These are phyloP conservation scores for Botrytis galanthina DNA, from an alignment of 2,329 filamentous ascomycete genomes.

Conservation along the genomic window DNA sequence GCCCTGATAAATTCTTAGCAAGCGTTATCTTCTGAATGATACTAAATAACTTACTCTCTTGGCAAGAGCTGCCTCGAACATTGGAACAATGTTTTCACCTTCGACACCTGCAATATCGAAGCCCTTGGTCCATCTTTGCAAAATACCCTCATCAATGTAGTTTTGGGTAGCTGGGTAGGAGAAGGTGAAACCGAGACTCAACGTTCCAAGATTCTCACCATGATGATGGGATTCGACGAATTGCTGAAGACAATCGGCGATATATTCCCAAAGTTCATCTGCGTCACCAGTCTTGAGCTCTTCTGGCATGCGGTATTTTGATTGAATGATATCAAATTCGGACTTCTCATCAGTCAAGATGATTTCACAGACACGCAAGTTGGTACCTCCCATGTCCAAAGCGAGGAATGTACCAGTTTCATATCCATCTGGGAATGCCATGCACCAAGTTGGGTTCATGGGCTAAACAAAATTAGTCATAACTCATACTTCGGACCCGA, in stretches of 20 bases:
- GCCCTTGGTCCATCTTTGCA: constrained; percentile 96
- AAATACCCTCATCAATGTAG: constrained; percentile 86
- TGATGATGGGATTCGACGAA: constrained; percentile 86
- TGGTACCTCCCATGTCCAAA: constrained; percentile 94
- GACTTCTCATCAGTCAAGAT: constrained; percentile 82
- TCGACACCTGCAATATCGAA: constrained; percentile 93
- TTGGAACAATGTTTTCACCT: constrained; percentile 83
- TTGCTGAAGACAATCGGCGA: constrained; percentile 86
- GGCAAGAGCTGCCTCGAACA: constrained; percentile 75
- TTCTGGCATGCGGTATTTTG: constrained; percentile 92
- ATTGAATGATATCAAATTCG: constrained; percentile 92
- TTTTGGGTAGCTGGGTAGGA: constrained; percentile 92
- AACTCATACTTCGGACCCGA: constrained; percentile 22
- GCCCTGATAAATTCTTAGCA: constrained; percentile 51
- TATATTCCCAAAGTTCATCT: constrained; percentile 91
- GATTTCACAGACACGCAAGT: constrained; percentile 91
- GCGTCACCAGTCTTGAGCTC: constrained; percentile 82
- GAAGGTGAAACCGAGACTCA: constrained; percentile 92
- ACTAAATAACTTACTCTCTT: constrained; percentile 53
- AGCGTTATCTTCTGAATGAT: background rate
- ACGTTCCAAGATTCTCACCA: constrained; percentile 58
- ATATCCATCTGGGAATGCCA: constrained; percentile 80
- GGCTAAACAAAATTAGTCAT: constrained; percentile 54
- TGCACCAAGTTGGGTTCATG: constrained; percentile 98
- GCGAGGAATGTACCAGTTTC: constrained; percentile 87